Evolutionary conservation across 2,329 filamentous ascomycete genomes (phyloP).

Genomic region (Colletotrichum tanaceti): DNA sequence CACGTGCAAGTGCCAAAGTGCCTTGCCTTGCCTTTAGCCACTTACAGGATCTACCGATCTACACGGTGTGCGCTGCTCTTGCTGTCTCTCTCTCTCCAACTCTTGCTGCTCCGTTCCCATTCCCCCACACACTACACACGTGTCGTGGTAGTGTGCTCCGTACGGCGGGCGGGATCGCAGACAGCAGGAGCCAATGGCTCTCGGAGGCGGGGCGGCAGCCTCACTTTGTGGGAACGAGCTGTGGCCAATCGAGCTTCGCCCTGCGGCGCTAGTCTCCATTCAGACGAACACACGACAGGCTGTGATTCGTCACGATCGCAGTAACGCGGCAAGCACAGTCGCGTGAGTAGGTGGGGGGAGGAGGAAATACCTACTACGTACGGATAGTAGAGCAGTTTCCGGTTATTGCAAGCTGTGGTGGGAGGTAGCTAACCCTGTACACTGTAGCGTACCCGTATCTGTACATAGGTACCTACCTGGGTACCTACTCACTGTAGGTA

Average conservation of each 20-base stretch:
- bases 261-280: conserved; percentile 15
- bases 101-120: neutral
- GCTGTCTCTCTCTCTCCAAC: neutral
- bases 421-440: too few species aligned
- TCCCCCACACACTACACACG: conserved; percentile 8
- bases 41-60: too few species aligned
- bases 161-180: neutral
- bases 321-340: conserved; percentile 8
- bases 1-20: too few species aligned
- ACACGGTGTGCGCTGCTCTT: neutral
- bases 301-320: neutral
- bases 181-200: conserved; percentile 32
- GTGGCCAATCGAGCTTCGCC: conserved; percentile 34
- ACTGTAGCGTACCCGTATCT: too few species aligned
- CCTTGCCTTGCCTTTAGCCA: too few species aligned
- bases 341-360: neutral
- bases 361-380: too few species aligned
- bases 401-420: too few species aligned
- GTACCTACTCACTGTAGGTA: too few species aligned
- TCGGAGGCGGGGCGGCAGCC: conserved; percentile 34
- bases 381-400: too few species aligned
- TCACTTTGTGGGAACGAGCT: conserved; percentile 38
- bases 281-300: neutral
- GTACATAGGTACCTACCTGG: too few species aligned
- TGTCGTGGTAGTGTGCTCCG: too few species aligned